Base-by-base conservation (phyloP, 371 early-diverging fungal genomes). In the Mortierella sp. region DNA sequence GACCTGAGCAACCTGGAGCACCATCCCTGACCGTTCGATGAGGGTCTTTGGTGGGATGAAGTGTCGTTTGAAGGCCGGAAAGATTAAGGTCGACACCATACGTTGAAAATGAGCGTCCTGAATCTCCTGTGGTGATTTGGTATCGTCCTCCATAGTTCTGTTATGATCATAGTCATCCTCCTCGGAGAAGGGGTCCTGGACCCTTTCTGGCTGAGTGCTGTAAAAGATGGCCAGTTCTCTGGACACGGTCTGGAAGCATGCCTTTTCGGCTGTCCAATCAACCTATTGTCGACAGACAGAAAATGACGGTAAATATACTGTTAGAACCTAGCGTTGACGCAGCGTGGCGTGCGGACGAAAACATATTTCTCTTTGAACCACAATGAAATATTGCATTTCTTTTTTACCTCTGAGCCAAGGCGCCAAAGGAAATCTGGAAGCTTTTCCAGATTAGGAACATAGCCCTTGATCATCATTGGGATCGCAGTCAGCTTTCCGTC, bases 401-500 rank as follows among this genome's bases (percentile, higher is more conserved):
- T n/a, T n/a, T 55, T 64, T 78, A 92, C 92, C 82, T 92, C 90
- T 3, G 89, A 88, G 0, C 92, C 93, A 7, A 95, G 72, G 15
- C 94, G 84, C 49, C 93, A 79, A 19, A 96, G 79, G 62, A 96
- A 96, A 24, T 87, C 64, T 1, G 97, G 96, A 24, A 97, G 79
- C 57, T 96, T 96, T 50, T 90, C 87, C 47, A 94, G 80, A 63
- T 89, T 87, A 2, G 97, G 97, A 12, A 82, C 67, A 73, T 95
- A 95, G 26, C 89, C 91, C 23, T 82, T 81, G 24, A 97, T 67
- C 41, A 97, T 46, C 84, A 95, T 84, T 0, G 97, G 98, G 23
- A 97, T 58, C 2, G 86, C 80, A 15, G 70, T 56, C n/a, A 97
- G 60, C 4, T 82, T 52, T 0, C 95, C 93, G 2, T 83, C 75